Percentiles rank a stretch among this genome's conserved stretches.
Evolutionary conservation across 768 basidiomycete species (phyloP).

Genomic region (Lanmaoa pseudosensibilis): DNA sequence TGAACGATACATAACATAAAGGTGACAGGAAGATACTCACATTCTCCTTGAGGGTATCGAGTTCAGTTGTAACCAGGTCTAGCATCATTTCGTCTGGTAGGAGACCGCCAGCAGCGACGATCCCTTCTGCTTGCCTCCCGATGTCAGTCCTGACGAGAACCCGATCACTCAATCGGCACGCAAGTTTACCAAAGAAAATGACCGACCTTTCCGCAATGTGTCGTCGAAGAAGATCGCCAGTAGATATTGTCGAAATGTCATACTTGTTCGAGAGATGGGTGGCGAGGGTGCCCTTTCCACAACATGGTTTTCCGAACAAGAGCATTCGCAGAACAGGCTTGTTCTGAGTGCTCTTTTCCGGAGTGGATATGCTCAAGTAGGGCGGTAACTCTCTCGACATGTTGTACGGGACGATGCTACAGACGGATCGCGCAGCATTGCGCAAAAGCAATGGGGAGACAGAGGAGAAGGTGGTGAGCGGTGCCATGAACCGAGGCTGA

Average conservation of each 20-base stretch:
- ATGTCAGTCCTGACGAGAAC: constrained; percentile 54
- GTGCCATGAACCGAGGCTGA: constrained; percentile 1
- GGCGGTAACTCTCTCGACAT: constrained; percentile 46
- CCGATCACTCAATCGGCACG: neutral
- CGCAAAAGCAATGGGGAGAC: constrained; percentile 2
- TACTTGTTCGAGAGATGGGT: constrained; percentile 71
- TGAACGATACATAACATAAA: neutral
- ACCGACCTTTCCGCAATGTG: constrained; percentile 68
- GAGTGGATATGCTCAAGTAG: constrained; percentile 40
- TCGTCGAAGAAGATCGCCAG: constrained; percentile 80
- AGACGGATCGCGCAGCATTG: constrained; percentile 16
- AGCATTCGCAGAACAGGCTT: constrained; percentile 43
- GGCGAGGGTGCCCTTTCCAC: constrained; percentile 82
- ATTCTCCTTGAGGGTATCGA: constrained; percentile 63
- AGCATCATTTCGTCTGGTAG: constrained; percentile 79
- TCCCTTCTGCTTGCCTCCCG: constrained; percentile 70
- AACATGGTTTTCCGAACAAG: constrained; percentile 60
- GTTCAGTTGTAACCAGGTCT: constrained; percentile 66
- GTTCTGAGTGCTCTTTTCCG: constrained; percentile 25
- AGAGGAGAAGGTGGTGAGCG: neutral
- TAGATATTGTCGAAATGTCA: constrained; percentile 71
- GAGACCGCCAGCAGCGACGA: constrained; percentile 75
- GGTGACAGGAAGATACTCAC: constrained; percentile 36
- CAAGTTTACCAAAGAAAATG: neutral
- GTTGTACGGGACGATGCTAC: constrained; percentile 21